These are phyloP conservation scores for Aspergillus asperescens DNA, from an alignment of 495 filamentous ascomycete species.

Conservation along the genomic window DNA sequence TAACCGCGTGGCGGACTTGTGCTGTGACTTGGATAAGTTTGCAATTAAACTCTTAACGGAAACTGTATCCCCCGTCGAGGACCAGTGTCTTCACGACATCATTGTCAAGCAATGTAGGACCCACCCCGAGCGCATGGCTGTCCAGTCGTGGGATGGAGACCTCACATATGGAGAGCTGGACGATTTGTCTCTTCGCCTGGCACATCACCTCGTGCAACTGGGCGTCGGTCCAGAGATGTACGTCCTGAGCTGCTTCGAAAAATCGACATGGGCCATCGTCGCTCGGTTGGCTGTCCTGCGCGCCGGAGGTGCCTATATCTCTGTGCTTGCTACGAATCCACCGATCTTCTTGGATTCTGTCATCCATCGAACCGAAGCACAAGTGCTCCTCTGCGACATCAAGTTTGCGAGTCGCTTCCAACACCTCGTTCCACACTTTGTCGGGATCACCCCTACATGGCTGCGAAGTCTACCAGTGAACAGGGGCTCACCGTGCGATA, in stretches of 20 bases:
- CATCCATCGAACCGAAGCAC: conserved; percentile 17
- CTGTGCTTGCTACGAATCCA: conserved; percentile 48
- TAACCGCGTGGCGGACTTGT: not conserved
- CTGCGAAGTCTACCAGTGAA: not conserved
- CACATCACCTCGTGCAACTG: conserved; percentile 21
- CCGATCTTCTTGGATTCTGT: conserved; percentile 22
- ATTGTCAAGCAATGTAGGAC: not conserved
- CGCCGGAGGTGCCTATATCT: conserved; percentile 43
- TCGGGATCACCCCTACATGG: not conserved
- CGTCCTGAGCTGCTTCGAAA: conserved; percentile 31
- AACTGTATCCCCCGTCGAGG: not conserved
- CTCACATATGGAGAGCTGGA: conserved; percentile 32
- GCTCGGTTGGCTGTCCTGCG: conserved; percentile 29
- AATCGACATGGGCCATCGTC: conserved; percentile 32
- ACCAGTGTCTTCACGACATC: conserved; percentile 1
- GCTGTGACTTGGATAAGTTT: not conserved
- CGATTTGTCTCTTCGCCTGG: conserved; percentile 19
- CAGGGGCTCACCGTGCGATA: conserved; percentile 10
- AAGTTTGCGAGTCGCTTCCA: conserved; percentile 13
- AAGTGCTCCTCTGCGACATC: conserved; percentile 17
- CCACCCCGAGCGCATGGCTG: conserved; percentile 5
- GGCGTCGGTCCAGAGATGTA: conserved; percentile 24
- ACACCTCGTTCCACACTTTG: not conserved
- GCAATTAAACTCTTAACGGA: not conserved
- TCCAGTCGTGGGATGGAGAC: conserved; percentile 30